A percentile compares a stretch with the other conserved stretches of the same genome.
phyloP scores from a whole-genome alignment of 2,329 filamentous ascomycete species.

The Dactylellina parvicollis region DNA sequence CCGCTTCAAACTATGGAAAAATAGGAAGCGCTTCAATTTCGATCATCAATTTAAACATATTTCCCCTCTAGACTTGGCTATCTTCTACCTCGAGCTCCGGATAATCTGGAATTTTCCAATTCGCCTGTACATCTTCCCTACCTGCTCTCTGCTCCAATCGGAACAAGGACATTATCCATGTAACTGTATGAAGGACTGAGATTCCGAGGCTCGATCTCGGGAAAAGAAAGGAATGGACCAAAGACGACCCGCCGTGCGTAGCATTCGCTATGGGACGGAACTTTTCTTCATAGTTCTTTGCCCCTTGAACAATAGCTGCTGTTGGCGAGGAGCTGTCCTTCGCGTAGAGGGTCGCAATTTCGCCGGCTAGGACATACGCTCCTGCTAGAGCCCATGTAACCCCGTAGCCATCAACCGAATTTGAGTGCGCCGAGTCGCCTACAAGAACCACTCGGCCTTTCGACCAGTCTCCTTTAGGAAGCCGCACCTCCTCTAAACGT shows the following conservation, averaged over 20 bases:
- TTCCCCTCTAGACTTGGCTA: too few species aligned
- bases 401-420: slow-evolving; percentile 7
- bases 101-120: slow-evolving; percentile 19
- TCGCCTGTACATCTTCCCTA: neutral
- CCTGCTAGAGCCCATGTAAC: slow-evolving; percentile 2
- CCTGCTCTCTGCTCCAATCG: slow-evolving; percentile 1
- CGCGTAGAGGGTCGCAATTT: slow-evolving; percentile 7
- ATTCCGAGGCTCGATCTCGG: slow-evolving; percentile 5
- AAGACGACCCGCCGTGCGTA: neutral
- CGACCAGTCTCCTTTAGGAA: slow-evolving; percentile 12
- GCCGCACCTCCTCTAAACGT: slow-evolving; percentile 1
- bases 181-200: neutral
- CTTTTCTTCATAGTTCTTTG: slow-evolving; percentile 19
- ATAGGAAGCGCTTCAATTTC: too few species aligned
- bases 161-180: neutral
- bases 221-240: slow-evolving; percentile 1
- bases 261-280: slow-evolving; percentile 9
- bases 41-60: too few species aligned
- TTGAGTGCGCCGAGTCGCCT: neutral
- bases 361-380: slow-evolving; percentile 8
- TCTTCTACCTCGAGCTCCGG: too few species aligned
- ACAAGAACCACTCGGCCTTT: slow-evolving; percentile 3
- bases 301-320: neutral
- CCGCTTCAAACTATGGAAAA: too few species aligned
- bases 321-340: slow-evolving; percentile 1